Percentiles rank a stretch among this genome's conserved stretches.
Conservation (phyloP, 1,139 yeast genomes). For the Geotrichum phurueaensis region DNA sequence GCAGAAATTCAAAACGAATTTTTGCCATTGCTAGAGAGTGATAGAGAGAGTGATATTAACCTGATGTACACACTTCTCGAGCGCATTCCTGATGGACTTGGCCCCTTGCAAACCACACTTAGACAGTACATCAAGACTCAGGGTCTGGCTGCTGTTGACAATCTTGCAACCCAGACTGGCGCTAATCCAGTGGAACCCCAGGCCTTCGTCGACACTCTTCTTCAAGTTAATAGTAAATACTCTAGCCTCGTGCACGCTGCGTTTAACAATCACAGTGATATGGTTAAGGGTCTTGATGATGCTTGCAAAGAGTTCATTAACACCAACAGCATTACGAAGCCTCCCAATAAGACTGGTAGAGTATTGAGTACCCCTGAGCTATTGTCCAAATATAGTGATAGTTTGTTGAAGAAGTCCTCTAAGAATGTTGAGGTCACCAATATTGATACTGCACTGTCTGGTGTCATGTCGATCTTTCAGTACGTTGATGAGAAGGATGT, state of each 20-base stretch:
- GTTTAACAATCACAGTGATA: conserved; percentile 68
- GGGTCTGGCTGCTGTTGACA: conserved; percentile 64
- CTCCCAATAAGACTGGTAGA: conserved; percentile 43
- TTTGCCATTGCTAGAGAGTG: conserved; percentile 62
- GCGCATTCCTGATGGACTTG: conserved; percentile 61
- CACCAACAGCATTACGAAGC: conserved; percentile 71
- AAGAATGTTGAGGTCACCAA: conserved; percentile 60
- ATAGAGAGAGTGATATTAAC: conserved; percentile 69
- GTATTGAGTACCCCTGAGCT: conserved; percentile 68
- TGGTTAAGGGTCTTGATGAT: conserved; percentile 81
- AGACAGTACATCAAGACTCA: conserved; percentile 69
- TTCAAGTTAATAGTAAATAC: conserved; percentile 63
- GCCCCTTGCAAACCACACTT: conserved; percentile 69
- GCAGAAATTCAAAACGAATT: conserved; percentile 74
- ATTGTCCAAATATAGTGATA: conserved; percentile 84
- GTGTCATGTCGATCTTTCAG: conserved; percentile 80
- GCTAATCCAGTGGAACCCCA: conserved; percentile 56
- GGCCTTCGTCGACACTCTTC: conserved; percentile 69
- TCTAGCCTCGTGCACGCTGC: conserved; percentile 61
- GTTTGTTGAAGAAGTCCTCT: conserved; percentile 68
- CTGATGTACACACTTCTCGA: conserved; percentile 72
- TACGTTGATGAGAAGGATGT: conserved; percentile 92
- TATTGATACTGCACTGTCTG: conserved; percentile 62
- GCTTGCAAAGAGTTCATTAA: conserved; percentile 87
- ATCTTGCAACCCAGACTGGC: conserved; percentile 49